Evolutionary conservation across 2,329 filamentous ascomycete genomes (phyloP).

Genomic region (Ramularia endophylla): DNA sequence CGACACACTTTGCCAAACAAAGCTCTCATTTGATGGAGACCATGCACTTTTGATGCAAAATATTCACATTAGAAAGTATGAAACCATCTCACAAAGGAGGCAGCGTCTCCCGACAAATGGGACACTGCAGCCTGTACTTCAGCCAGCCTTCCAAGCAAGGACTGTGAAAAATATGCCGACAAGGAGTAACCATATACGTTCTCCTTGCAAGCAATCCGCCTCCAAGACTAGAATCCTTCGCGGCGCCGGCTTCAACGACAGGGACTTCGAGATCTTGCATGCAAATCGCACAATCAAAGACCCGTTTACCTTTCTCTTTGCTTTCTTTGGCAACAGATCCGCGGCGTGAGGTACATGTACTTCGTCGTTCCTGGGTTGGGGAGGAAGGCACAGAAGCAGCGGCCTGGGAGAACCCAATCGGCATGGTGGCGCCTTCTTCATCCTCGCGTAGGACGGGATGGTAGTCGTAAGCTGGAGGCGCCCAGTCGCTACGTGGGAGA

Average conservation of each 20-base stretch:
- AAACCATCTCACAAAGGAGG: slow-evolving; percentile 59
- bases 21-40: too few species aligned
- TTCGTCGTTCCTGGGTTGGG: slow-evolving; percentile 22
- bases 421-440: slow-evolving; percentile 68
- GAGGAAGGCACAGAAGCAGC: slow-evolving; percentile 23
- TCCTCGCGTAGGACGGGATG: slow-evolving; percentile 84
- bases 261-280: slow-evolving; percentile 87
- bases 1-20: too few species aligned
- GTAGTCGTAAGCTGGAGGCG: slow-evolving; percentile 79
- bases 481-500: slow-evolving; percentile 58
- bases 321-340: slow-evolving; percentile 24
- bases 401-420: slow-evolving; percentile 58
- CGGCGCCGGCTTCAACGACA: slow-evolving; percentile 53
- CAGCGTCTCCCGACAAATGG: slow-evolving; percentile 85
- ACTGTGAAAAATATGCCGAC: slow-evolving; percentile 91
- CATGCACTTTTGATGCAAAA: too few species aligned
- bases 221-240: slow-evolving; percentile 39
- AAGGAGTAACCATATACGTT: slow-evolving; percentile 95
- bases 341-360: slow-evolving; percentile 20
- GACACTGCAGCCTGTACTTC: slow-evolving; percentile 85
- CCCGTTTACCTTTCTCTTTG: slow-evolving; percentile 50
- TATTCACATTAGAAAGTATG: too few species aligned
- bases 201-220: slow-evolving; percentile 68
- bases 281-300: slow-evolving; percentile 92
- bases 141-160: slow-evolving; percentile 94